Conservation (phyloP, 306 rosid genomes). For the Cucumis cinereus region DNA sequence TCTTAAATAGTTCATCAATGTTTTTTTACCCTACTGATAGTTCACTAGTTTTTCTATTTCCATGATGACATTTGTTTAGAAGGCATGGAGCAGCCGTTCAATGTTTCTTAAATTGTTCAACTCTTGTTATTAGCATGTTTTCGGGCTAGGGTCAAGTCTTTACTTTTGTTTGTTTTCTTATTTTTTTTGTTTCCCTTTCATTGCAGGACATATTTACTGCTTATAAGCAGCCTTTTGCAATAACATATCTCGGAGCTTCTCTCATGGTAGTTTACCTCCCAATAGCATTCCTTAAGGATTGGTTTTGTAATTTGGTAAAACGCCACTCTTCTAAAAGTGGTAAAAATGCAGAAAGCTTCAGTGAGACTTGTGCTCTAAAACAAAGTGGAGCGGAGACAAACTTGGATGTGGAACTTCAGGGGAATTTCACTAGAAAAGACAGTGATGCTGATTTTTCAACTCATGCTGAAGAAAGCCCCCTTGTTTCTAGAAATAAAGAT, state of each 20-base stretch:
- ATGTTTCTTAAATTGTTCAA: not conserved
- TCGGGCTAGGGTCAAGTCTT: not conserved
- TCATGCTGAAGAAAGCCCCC: constrained; percentile 43
- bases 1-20: not conserved
- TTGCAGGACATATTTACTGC: constrained; percentile 61
- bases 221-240: constrained; percentile 95
- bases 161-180: not conserved
- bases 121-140: not conserved
- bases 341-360: constrained; percentile 31
- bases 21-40: not conserved
- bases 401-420: constrained; percentile 46
- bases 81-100: not conserved
- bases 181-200: constrained; percentile 11
- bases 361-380: constrained; percentile 28
- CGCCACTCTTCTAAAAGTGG: constrained; percentile 53
- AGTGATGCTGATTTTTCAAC: constrained; percentile 45
- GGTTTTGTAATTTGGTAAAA: constrained; percentile 47
- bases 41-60: not conserved
- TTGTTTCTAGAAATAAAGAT: constrained; percentile 49
- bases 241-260: constrained; percentile 97
- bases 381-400: constrained; percentile 30
- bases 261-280: constrained; percentile 98
- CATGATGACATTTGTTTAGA: not conserved
- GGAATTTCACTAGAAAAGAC: constrained; percentile 39
- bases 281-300: constrained; percentile 84